Conservation (phyloP, 768 basidiomycete genomes). For the Rhodotorula sphaerocarpa region DNA sequence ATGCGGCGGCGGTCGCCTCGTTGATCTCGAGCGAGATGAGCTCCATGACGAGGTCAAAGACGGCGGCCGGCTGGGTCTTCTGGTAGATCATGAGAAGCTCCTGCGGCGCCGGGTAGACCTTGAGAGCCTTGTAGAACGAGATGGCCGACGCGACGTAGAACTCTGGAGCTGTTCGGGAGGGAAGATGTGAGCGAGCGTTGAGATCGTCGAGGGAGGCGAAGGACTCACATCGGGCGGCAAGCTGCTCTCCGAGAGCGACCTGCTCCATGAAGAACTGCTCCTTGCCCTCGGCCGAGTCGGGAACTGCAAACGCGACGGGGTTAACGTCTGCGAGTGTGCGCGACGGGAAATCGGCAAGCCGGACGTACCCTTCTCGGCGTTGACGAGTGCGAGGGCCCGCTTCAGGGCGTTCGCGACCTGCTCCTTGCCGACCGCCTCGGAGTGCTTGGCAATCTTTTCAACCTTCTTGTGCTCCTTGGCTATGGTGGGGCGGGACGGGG, state of each 20-base stretch:
- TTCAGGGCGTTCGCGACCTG: conserved; percentile 60
- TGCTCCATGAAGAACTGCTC: conserved; percentile 88
- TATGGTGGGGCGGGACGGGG: conserved; percentile 41
- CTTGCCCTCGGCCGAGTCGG: conserved; percentile 61
- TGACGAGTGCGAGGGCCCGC: conserved; percentile 47
- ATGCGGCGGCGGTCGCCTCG: not conserved
- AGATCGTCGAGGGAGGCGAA: not conserved
- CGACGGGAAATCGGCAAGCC: not conserved
- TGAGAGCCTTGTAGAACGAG: conserved; percentile 84
- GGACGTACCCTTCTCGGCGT: conserved; percentile 51
- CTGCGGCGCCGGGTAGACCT: conserved; percentile 87
- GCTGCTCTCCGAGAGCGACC: conserved; percentile 75
- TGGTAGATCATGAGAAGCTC: conserved; percentile 93
- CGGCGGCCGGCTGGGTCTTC: conserved; percentile 64
- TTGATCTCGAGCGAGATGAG: conserved; percentile 64
- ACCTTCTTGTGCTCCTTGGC: conserved; percentile 89
- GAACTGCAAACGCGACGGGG: conserved; percentile 42
- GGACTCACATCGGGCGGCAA: conserved; percentile 62
- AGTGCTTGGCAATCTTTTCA: conserved; percentile 55
- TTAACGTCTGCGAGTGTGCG: not conserved
- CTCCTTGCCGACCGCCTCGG: conserved; percentile 44
- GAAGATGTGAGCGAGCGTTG: not conserved
- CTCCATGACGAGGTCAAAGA: conserved; percentile 77
- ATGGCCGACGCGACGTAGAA: conserved; percentile 73
- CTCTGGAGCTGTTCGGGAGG: conserved; percentile 54